A percentile compares a stretch with the other conserved stretches of the same genome.
Conservation (phyloP, 345 rosid genomes). For the Euclidium syriacum region DNA sequence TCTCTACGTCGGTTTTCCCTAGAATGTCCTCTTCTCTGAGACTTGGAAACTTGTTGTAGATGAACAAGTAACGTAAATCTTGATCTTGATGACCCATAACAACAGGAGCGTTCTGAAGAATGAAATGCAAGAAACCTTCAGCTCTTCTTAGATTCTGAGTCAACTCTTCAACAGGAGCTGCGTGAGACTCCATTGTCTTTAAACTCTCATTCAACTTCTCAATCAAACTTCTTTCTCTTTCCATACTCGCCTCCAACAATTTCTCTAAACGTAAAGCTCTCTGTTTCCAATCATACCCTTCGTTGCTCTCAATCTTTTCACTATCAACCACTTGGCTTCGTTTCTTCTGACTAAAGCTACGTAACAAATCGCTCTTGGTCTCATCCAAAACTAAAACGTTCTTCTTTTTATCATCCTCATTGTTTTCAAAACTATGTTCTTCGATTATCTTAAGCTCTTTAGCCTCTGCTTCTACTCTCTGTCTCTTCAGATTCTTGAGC, state of each 20-base stretch:
- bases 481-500: slow-evolving; percentile 54
- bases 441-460: slow-evolving; percentile 65
- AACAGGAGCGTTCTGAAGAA: slow-evolving; percentile 76
- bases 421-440: no score
- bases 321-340: no score
- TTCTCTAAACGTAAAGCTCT: slow-evolving; percentile 52
- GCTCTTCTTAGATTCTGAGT: slow-evolving; percentile 62
- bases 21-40: slow-evolving; percentile 70
- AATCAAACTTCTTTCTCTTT: no score
- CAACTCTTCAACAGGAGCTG: no score
- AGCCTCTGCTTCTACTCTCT: slow-evolving; percentile 60
- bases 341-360: no score
- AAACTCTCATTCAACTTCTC: no score
- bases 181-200: slow-evolving; percentile 50
- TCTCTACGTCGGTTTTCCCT: slow-evolving; percentile 75
- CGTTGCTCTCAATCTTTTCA: no score
- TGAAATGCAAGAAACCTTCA: slow-evolving; percentile 73
- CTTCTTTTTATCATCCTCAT: no score
- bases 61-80: slow-evolving; percentile 64
- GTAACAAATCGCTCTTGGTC: no score
- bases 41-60: slow-evolving; percentile 68
- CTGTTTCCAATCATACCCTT: slow-evolving; percentile 79
- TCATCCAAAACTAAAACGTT: no score
- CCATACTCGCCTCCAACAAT: slow-evolving; percentile 60
- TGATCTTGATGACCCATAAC: slow-evolving; percentile 86